Evolutionary conservation across 129 eudicot species (phyloP).

Genomic region (Helianthus annuus): DNA sequence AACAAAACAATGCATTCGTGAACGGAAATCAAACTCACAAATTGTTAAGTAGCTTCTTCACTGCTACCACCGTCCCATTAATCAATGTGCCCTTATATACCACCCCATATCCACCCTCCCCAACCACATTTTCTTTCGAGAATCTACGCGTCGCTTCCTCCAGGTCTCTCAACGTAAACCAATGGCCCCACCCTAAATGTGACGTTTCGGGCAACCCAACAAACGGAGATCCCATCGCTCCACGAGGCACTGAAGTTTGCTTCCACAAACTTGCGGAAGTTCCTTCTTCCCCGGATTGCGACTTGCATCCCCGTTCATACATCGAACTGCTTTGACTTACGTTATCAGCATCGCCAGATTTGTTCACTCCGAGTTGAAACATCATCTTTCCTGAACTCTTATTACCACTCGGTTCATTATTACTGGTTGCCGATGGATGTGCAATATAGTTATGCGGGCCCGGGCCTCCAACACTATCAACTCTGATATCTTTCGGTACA

Average conservation of each 20-base stretch:
- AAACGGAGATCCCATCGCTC: conserved; percentile 72
- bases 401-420: conserved; percentile 49
- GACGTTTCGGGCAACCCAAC: conserved; percentile 88
- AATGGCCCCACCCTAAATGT: conserved; percentile 98
- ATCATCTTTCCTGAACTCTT: conserved; percentile 65
- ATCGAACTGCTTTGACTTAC: conserved; percentile 74
- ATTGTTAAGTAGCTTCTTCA: conserved; percentile 90
- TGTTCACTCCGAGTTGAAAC: conserved; percentile 65
- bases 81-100: conserved; percentile 74
- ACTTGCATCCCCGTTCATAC: conserved; percentile 61
- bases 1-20: not conserved
- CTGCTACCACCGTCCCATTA: conserved; percentile 87
- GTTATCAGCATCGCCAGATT: conserved; percentile 77
- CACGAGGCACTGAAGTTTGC: conserved; percentile 52
- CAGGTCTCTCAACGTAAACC: conserved; percentile 95
- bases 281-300: conserved; percentile 90
- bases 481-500: conserved; percentile 69
- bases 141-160: conserved; percentile 74
- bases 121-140: conserved; percentile 69
- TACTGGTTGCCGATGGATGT: conserved; percentile 27
- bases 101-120: conserved; percentile 98
- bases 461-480: conserved; percentile 60
- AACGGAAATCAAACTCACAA: conserved; percentile 49
- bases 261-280: conserved; percentile 62
- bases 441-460: conserved; percentile 48